Conservation (phyloP, 495 filamentous ascomycete genomes). For the Melanomma pulvis-pyrius region DNA sequence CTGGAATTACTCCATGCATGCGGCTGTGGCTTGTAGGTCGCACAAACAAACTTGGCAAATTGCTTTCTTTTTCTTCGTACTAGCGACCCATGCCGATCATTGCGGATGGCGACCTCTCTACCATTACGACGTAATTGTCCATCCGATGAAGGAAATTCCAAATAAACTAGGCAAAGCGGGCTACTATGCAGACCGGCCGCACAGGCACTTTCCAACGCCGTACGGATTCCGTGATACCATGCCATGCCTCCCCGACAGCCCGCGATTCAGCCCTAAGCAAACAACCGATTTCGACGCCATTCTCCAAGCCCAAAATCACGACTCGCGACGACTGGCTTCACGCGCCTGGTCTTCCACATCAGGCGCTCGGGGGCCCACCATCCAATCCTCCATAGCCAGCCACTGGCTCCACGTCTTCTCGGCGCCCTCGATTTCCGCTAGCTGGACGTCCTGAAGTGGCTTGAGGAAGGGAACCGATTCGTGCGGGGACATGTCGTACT, state of each 20-base stretch:
- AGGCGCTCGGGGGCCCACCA: slow-evolving; percentile 71
- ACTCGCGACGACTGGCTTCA: slow-evolving; percentile 17
- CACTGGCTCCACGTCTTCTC: slow-evolving; percentile 83
- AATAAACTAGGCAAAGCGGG: not conserved
- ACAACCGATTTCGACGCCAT: slow-evolving; percentile 24
- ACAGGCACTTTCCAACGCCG: slow-evolving; percentile 26
- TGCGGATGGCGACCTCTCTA: not conserved
- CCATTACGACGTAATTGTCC: not conserved
- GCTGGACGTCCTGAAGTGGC: slow-evolving; percentile 71
- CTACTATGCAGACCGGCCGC: not conserved
- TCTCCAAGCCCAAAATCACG: slow-evolving; percentile 33
- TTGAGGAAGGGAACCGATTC: slow-evolving; percentile 86
- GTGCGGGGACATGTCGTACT: slow-evolving; percentile 80
- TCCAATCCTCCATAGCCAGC: slow-evolving; percentile 96
- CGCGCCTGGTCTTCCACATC: slow-evolving; percentile 38
- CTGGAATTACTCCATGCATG: not conserved
- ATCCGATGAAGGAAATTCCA: not conserved
- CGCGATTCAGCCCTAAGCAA: slow-evolving; percentile 8
- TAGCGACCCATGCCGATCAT: not conserved
- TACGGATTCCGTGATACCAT: no score
- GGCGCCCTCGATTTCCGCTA: slow-evolving; percentile 80
- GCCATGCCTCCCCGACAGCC: not conserved
- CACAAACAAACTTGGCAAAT: not conserved
- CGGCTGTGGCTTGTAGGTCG: not conserved
- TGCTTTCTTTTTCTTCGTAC: slow-evolving; percentile 1